Percentiles rank a stretch among this genome's conserved stretches.
Evolutionary conservation across 176 grass and related monocot genomes (phyloP).

Genomic region (Avena sativa): DNA sequence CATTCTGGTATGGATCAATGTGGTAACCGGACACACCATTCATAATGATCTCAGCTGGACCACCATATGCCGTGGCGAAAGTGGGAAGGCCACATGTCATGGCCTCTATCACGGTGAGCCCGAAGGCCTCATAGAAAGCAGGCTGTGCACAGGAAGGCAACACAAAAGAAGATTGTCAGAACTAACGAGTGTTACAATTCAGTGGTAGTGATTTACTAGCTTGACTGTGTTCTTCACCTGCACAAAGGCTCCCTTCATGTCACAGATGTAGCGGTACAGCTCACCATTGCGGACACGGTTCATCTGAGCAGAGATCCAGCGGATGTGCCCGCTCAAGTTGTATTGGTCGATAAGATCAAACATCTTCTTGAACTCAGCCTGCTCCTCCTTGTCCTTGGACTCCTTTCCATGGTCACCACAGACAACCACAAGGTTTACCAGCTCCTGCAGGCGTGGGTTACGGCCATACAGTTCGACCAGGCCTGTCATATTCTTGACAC

Average conservation of each 20-base stretch:
- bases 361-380: slow-evolving; percentile 81
- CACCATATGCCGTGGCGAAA: slow-evolving; percentile 73
- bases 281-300: slow-evolving; percentile 79
- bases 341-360: slow-evolving; percentile 65
- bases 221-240: slow-evolving; percentile 52
- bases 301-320: slow-evolving; percentile 88
- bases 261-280: slow-evolving; percentile 75
- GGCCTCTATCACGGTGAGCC: slow-evolving; percentile 75
- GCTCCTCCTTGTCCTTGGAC: slow-evolving; percentile 77
- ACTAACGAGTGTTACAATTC: not conserved
- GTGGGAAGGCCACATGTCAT: slow-evolving; percentile 82
- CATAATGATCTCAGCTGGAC: slow-evolving; percentile 77
- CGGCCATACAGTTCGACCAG: slow-evolving; percentile 67
- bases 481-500: slow-evolving; percentile 80
- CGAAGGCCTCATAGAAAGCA: slow-evolving; percentile 81
- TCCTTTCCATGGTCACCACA: slow-evolving; percentile 74
- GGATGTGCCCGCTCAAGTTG: slow-evolving; percentile 62
- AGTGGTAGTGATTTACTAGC: not conserved
- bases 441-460: slow-evolving; percentile 58
- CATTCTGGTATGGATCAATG: slow-evolving; percentile 83
- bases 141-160: slow-evolving; percentile 50
- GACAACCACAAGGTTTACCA: slow-evolving; percentile 77
- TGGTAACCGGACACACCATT: slow-evolving; percentile 74
- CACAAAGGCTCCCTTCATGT: slow-evolving; percentile 70
- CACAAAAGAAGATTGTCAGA: slow-evolving; percentile 1